Percentiles rank a stretch among this genome's conserved stretches.
Evolutionary conservation across 2,329 filamentous ascomycete species (phyloP).

Genomic region (Boeremia lycopersici): DNA sequence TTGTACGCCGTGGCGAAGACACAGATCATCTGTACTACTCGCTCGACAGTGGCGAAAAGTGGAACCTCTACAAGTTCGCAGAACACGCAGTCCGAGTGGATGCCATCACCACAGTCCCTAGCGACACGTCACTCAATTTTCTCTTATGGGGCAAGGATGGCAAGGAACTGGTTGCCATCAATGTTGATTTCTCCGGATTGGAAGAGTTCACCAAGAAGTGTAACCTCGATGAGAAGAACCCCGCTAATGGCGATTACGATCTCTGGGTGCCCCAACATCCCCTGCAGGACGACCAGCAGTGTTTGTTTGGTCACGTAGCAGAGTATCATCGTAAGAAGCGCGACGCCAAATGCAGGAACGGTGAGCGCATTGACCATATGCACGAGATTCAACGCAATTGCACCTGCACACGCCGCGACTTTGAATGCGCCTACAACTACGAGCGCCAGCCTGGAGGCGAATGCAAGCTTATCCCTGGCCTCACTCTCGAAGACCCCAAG

Average conservation of each 20-base stretch:
- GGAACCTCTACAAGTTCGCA: slow-evolving; percentile 78
- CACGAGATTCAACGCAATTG: slow-evolving; percentile 77
- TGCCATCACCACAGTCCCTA: slow-evolving; percentile 86
- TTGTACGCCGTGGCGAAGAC: slow-evolving; percentile 73
- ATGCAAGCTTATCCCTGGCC: slow-evolving; percentile 77
- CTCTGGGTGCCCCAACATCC: slow-evolving; percentile 90
- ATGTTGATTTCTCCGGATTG: slow-evolving; percentile 86
- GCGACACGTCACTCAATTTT: slow-evolving; percentile 89
- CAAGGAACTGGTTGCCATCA: slow-evolving; percentile 70
- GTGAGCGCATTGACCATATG: slow-evolving; percentile 66
- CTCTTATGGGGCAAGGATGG: slow-evolving; percentile 77
- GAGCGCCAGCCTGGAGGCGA: slow-evolving; percentile 77
- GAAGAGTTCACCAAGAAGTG: slow-evolving; percentile 69
- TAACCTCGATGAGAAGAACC: slow-evolving; percentile 66
- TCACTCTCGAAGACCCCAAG: slow-evolving; percentile 66
- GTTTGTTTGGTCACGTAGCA: slow-evolving; percentile 89
- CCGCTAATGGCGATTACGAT: slow-evolving; percentile 74
- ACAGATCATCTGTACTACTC: slow-evolving; percentile 77
- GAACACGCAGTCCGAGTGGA: slow-evolving; percentile 70
- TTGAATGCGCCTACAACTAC: slow-evolving; percentile 96
- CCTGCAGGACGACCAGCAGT: slow-evolving; percentile 74
- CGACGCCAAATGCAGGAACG: slow-evolving; percentile 82
- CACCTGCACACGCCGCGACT: slow-evolving; percentile 82
- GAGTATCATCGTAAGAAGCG: slow-evolving; percentile 89
- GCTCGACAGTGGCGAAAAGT: slow-evolving; percentile 78